phyloP scores from a whole-genome alignment of 176 grass and related monocot species.

The Coix lacrymajobi region DNA sequence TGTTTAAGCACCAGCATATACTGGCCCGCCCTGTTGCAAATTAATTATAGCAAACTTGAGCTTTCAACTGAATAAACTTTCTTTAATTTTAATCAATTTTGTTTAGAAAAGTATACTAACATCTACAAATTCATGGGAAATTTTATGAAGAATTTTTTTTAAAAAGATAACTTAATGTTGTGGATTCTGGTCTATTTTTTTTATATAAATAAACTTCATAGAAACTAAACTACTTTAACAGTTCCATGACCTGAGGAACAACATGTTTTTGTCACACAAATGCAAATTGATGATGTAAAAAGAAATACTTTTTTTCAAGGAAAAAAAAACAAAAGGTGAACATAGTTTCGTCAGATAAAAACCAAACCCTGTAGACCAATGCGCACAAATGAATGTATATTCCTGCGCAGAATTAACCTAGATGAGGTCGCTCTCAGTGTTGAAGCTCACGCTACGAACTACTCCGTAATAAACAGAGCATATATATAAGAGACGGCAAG shows the following conservation, averaged over 20 bases:
- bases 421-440: neutral
- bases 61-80: neutral
- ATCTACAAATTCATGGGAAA: neutral
- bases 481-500: neutral
- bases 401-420: neutral
- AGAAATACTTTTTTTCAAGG: too few species aligned
- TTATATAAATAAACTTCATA: too few species aligned
- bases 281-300: neutral
- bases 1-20: neutral
- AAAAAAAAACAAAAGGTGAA: accelerated
- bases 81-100: neutral
- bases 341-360: neutral
- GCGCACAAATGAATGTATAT: neutral
- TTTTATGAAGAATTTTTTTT: too few species aligned
- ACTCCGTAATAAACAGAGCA: neutral
- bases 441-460: neutral
- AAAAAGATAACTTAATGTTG: too few species aligned
- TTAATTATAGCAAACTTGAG: neutral
- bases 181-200: neutral
- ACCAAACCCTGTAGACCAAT: neutral
- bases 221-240: neutral
- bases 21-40: neutral
- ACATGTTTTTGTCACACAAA: neutral
- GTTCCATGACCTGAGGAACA: neutral
- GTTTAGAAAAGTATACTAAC: neutral